Evolutionary conservation across 202 grass and related monocot genomes (phyloP).

Genomic region (Dendrocalamus latiflorus): DNA sequence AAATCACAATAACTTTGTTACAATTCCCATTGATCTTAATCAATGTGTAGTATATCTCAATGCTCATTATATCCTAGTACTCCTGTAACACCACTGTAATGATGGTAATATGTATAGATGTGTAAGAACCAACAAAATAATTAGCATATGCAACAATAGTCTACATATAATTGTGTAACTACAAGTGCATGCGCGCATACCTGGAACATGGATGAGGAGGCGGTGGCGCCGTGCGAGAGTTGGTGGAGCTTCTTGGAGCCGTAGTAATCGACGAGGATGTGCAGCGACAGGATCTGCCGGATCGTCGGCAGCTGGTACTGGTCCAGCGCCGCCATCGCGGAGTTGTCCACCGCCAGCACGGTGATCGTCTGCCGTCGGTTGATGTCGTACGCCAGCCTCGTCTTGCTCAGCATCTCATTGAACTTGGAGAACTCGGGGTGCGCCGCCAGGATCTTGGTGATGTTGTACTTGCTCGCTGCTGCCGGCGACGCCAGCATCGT

Average conservation of each 20-base stretch:
- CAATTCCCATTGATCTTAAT: not conserved
- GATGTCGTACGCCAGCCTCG: conserved; percentile 63
- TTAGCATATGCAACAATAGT: not conserved
- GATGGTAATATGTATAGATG: too few relatives aligned
- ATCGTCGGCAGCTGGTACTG: conserved; percentile 55
- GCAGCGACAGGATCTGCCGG: conserved; percentile 56
- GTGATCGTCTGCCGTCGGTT: conserved; percentile 82
- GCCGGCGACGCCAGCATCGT: not conserved
- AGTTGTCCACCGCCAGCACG: conserved; percentile 59
- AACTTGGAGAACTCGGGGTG: conserved; percentile 68
- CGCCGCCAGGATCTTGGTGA: conserved; percentile 66
- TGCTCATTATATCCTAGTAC: too few relatives aligned
- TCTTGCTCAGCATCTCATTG: conserved; percentile 62
- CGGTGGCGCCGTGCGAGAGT: conserved; percentile 45
- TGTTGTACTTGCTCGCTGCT: conserved; percentile 62
- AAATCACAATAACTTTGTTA: not conserved
- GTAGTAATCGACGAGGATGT: conserved; percentile 87
- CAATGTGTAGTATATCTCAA: too few relatives aligned
- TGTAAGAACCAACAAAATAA: not conserved
- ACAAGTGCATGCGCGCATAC: not conserved
- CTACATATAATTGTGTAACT: not conserved
- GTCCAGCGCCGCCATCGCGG: conserved; percentile 46
- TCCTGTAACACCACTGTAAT: too few relatives aligned
- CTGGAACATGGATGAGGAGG: conserved; percentile 68
- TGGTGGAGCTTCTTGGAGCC: conserved; percentile 75